These are phyloP conservation scores for Trichosporon sp. DNA, from an alignment of 1,284 basidiomycete species.

Conservation along the genomic window DNA sequence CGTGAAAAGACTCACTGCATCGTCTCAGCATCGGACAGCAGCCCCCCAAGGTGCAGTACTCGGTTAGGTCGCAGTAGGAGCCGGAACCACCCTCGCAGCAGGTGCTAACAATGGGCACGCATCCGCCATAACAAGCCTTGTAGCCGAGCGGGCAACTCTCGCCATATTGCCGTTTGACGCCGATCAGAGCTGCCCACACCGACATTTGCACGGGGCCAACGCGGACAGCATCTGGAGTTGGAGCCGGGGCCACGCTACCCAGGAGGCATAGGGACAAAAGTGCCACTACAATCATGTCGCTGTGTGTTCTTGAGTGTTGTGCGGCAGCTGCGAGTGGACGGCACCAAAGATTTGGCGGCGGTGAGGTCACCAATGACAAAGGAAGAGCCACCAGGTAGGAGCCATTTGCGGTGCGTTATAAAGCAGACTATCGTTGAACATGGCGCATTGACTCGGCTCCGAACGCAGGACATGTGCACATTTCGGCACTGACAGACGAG, in stretches of 20 bases:
- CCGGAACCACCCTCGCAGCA: neutral
- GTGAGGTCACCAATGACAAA: no score
- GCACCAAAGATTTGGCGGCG: no score
- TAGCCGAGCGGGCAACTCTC: neutral
- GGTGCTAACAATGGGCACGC: neutral
- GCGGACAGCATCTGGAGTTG: neutral
- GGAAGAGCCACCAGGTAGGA: no score
- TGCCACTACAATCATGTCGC: neutral
- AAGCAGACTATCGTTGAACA: no score
- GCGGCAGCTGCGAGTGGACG: no score
- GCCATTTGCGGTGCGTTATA: no score
- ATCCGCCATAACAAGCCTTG: neutral
- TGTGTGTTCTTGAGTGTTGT: neutral
- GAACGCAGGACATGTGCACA: neutral
- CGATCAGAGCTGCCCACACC: neutral
- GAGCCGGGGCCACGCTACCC: no score
- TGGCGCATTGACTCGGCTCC: neutral
- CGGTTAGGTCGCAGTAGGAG: no score
- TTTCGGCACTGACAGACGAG: no score
- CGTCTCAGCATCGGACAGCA: neutral
- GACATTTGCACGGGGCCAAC: neutral
- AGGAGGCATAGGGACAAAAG: neutral
- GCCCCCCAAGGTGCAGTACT: neutral
- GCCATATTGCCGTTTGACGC: neutral
- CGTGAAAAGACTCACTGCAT: neutral